A percentile compares a stretch with the other conserved stretches of the same genome.
These are phyloP conservation scores for Discostella pseudostelligera DNA, from an alignment of 108 stramenopile genomes.

Conservation along the genomic window DNA sequence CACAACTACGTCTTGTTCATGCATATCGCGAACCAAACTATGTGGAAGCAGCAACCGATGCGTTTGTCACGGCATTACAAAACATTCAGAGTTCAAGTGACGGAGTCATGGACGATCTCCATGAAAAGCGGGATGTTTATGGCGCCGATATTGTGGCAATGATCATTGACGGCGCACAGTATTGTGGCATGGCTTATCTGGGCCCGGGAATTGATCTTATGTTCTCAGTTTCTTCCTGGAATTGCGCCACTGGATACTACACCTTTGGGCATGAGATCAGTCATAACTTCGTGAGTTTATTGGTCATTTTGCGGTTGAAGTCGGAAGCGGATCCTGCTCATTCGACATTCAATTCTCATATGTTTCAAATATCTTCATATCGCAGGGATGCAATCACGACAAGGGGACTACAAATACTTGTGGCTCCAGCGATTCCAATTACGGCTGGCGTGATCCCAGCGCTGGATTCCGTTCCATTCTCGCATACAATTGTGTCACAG, in stretches of 20 bases:
- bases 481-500: constrained; percentile 10
- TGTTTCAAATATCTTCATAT: not conserved
- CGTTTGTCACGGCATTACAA: not conserved
- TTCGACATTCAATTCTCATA: not conserved
- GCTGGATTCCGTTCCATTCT: constrained; percentile 19
- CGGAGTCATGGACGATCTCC: constrained; percentile 18
- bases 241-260: constrained; percentile 19
- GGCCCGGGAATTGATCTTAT: not conserved
- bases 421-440: constrained; percentile 7
- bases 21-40: constrained; percentile 8
- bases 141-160: constrained; percentile 24
- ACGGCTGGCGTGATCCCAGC: constrained; percentile 13
- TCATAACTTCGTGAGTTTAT: constrained; percentile 18
- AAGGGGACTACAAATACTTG: constrained; percentile 15
- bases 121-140: constrained; percentile 1
- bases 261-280: constrained; percentile 24
- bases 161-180: not conserved
- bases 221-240: constrained; percentile 18
- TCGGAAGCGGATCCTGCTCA: too few species aligned
- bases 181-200: not conserved
- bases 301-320: too few species aligned
- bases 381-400: constrained; percentile 29
- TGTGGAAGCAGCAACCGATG: constrained; percentile 3
- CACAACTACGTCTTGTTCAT: constrained; percentile 6
- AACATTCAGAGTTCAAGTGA: not conserved